Evolutionary conservation across 2,329 filamentous ascomycete genomes (phyloP), one percentile per base, ranked within the genome.

Genomic region (Aspergillus persii): DNA sequence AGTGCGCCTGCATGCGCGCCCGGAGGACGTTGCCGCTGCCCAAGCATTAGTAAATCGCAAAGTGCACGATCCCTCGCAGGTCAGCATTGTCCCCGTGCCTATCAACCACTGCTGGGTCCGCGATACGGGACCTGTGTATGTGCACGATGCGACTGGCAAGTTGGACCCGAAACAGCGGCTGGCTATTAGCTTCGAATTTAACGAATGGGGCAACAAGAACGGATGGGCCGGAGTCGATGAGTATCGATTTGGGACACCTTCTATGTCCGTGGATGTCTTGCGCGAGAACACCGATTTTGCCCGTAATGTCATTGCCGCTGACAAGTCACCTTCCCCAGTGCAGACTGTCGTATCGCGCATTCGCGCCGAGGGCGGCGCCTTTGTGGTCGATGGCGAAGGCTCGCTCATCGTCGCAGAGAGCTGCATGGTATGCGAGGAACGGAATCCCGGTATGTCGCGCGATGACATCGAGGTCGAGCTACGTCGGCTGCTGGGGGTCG

Each of bases 311-410:
- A 63, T 67, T 4, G 54, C 59, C 3, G 54, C 63, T 26, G 65
- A 68, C 18, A 33, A 8, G 9, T 30, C 41, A 4, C 65, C 65
- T 3, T 47, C 46, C 1, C 50, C 58, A 1, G 65, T 66, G 18
- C 60, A 55, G n/a, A 41, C 41, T 8, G 53, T 68, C 1, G 53
- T 61, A 12, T 63, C 63, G 15, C 61, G 58, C 7, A 63, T 70
- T n/a, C 59, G 63, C 8, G 53, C 62, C 1, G 71, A 73, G 58
- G 69, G 70, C 2, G 71, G 70, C 5, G 65, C 56, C 5, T 54
- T 73, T 3, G 69, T 70, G 8, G 60, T 63, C 5, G 71, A 74
- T 47, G 71, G 71, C 8, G 66, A 72, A 18, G 71, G 71, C 18
- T 73, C 71, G 4, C 59, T 74, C 9, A 56, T 72, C 3, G 66